Percentiles rank a stretch among this genome's conserved stretches.
Conservation (phyloP, 1,284 basidiomycete species). For the Exobasidium cylindrosporum region DNA sequence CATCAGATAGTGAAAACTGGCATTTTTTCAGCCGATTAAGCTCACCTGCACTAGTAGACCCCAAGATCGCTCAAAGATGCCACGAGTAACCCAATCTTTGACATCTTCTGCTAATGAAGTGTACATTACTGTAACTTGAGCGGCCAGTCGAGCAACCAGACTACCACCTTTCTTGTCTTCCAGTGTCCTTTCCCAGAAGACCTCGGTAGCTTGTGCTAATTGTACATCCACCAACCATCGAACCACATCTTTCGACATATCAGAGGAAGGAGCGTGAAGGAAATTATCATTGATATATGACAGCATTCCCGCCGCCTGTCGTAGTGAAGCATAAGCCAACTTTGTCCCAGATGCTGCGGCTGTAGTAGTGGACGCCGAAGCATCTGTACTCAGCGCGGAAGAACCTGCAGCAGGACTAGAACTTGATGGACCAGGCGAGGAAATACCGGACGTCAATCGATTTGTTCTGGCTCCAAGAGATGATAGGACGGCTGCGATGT, state of each 20-base stretch:
- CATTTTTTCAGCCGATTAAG: constrained; percentile 17
- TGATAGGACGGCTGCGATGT: constrained; percentile 89
- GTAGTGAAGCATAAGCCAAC: constrained; percentile 85
- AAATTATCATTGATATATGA: constrained; percentile 99
- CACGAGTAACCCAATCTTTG: constrained; percentile 92
- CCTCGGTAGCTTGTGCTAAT: constrained; percentile 89
- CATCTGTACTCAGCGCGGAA: constrained; percentile 15
- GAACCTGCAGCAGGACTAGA: constrained; percentile 3
- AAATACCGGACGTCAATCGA: constrained; percentile 17
- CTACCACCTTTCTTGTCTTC: constrained; percentile 65
- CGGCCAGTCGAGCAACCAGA: constrained; percentile 79
- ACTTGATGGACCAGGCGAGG: constrained; percentile 1
- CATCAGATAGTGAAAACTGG: no score
- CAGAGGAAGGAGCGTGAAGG: constrained; percentile 94
- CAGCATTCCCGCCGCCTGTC: constrained; percentile 93
- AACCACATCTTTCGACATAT: constrained; percentile 88
- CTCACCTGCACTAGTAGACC: constrained; percentile 74
- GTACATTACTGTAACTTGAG: constrained; percentile 80
- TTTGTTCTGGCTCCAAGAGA: constrained; percentile 79
- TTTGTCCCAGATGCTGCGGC: constrained; percentile 74
- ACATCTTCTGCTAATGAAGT: constrained; percentile 76
- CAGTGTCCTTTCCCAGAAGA: constrained; percentile 88
- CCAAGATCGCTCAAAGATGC: constrained; percentile 95
- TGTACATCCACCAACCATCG: constrained; percentile 83
- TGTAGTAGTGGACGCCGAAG: neutral